Conservation (phyloP, 768 basidiomycete species). For the Cystofilobasidium macerans region DNA sequence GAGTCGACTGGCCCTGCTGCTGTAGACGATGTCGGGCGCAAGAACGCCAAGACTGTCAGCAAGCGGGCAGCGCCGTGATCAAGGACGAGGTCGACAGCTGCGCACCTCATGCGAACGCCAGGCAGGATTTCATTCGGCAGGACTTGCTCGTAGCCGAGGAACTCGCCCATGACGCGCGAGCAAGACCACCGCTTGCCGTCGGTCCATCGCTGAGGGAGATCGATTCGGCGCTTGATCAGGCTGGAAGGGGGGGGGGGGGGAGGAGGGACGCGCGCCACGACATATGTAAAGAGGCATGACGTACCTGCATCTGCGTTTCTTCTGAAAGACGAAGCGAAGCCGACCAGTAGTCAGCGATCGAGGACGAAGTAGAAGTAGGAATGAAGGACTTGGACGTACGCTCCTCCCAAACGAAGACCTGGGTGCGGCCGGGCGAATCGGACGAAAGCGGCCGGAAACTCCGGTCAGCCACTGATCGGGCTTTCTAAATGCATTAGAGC, state of each 20-base stretch:
- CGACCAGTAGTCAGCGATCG: neutral
- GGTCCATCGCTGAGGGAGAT: slow-evolving; percentile 7
- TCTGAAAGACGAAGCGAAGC: slow-evolving; percentile 25
- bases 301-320: slow-evolving; percentile 34
- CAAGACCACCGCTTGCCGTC: slow-evolving; percentile 15
- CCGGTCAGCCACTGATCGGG: neutral
- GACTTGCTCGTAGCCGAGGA: slow-evolving; percentile 17
- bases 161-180: slow-evolving; percentile 13
- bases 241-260: neutral
- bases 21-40: slow-evolving; percentile 11
- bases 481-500: neutral
- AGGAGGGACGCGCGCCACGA: neutral
- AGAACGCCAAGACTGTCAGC: slow-evolving; percentile 23
- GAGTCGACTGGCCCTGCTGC: slow-evolving; percentile 10
- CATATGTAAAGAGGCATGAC: neutral
- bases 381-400: slow-evolving; percentile 26
- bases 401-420: slow-evolving; percentile 38
- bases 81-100: neutral
- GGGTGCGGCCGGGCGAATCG: slow-evolving; percentile 31
- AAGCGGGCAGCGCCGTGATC: too few relatives aligned
- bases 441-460: neutral
- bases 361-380: neutral
- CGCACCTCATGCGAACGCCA: neutral
- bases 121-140: neutral
- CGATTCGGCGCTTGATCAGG: too few relatives aligned